Base-by-base conservation (phyloP, 805 yeast genomes). In the Wickerhamiella kurtzmanii region DNA sequence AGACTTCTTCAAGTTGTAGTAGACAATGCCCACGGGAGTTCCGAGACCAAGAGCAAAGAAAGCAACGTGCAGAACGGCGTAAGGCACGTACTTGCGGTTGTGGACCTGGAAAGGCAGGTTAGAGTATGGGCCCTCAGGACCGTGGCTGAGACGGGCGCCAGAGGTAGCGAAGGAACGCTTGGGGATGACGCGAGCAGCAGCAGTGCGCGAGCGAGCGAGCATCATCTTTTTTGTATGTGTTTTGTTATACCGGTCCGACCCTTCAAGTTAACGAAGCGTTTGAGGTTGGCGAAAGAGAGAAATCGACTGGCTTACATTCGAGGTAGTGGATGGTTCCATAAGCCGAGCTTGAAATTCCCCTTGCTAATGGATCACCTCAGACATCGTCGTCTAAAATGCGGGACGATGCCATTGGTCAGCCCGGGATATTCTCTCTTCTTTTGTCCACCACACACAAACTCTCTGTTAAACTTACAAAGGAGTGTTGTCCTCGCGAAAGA, bases 81-180 rank as follows among this genome's bases (percentile, higher is more conserved):
- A 87, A 56, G 96, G 97, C 55, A 89, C 75, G n/a, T n/a, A n/a
- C 72, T 79, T 82, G 76, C 95, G 87, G 77, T 80, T 74, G 76
- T 86, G 87, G 53, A 89, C 94, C 75, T 78, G 78, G 79, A 89
- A 92, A 56, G 98, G 98, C 54, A 89, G 63, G 77, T 92, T 89
- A 61, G 82, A 72, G 80, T 92, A 92, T 43, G 80, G 79, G 62
- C 96, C 96, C 61, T 76, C 82, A 59, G 78, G 77, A 63, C 74
- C 79, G 68, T 76, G 82, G 53, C 55, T 55, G 25, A 55, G 45
- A 40, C 56, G 55, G 22, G 52, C 48, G 32, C 50, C 53, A 15
- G 58, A 37, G 37, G 55, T 54, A 47, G 56, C 45, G 52, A 54
- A 54, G 49, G 53, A 49, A 43, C 58, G 56, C 37, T 53, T 21